phyloP scores from a whole-genome alignment of 805 yeast genomes.

The Kodamaea fukazawae region DNA sequence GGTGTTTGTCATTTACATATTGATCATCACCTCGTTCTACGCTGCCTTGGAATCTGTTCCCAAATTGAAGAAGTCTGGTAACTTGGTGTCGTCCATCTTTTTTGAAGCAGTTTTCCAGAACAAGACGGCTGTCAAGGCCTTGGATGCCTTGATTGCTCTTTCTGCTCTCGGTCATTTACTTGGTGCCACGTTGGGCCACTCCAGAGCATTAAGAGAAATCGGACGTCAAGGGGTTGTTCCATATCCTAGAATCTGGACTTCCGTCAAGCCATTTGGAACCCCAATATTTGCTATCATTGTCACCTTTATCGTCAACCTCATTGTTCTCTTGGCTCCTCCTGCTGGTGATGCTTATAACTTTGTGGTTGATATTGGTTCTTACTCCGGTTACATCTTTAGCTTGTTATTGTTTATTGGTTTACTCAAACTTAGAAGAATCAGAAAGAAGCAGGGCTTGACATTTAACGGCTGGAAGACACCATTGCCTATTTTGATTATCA shows the following conservation, averaged over 20 bases:
- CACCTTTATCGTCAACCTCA: constrained; percentile 24
- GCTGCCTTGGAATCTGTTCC: constrained; percentile 21
- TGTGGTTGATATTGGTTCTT: constrained; percentile 30
- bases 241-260: constrained; percentile 26
- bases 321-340: constrained; percentile 31
- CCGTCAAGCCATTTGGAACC: constrained; percentile 31
- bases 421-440: constrained; percentile 24
- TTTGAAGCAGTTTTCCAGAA: constrained; percentile 32
- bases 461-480: constrained; percentile 33
- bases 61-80: constrained; percentile 28
- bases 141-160: constrained; percentile 27
- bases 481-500: constrained; percentile 29
- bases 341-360: constrained; percentile 36
- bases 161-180: constrained; percentile 32
- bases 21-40: constrained; percentile 33
- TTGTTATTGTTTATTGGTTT: constrained; percentile 26
- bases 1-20: constrained; percentile 30
- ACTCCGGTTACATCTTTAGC: constrained; percentile 28
- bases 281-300: constrained; percentile 25
- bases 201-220: constrained; percentile 31
- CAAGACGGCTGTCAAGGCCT: constrained; percentile 21
- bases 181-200: constrained; percentile 28
- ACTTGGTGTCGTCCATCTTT: constrained; percentile 27
- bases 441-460: constrained; percentile 32
- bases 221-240: constrained; percentile 36